A percentile compares a stretch with the other conserved stretches of the same genome.
Conservation (phyloP, 257 asterid genomes). For the Lithospermum erythrorhizon region DNA sequence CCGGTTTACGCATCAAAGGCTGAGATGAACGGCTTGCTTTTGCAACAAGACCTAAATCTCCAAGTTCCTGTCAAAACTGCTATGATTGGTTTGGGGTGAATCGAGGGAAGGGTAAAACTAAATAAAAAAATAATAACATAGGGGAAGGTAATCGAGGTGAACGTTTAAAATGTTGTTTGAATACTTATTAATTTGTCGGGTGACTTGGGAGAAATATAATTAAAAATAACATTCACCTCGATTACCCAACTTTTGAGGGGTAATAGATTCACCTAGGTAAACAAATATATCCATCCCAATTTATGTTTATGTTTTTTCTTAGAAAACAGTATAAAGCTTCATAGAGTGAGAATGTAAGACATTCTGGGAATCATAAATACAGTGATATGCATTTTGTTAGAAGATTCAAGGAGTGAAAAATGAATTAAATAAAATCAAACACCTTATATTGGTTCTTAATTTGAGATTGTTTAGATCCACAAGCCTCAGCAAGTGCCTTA, state of each 20-base stretch:
- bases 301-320: not conserved
- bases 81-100: too few relatives aligned
- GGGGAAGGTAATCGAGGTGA: too few relatives aligned
- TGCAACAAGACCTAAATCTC: slow-evolving; percentile 93
- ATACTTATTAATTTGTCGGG: too few relatives aligned
- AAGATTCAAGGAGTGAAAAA: not conserved
- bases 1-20: slow-evolving; percentile 81
- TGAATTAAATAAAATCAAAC: not conserved
- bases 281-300: too few relatives aligned
- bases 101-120: too few relatives aligned
- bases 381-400: not conserved
- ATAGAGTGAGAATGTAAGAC: not conserved
- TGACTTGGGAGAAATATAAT: too few relatives aligned
- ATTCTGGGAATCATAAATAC: not conserved
- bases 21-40: slow-evolving; percentile 88
- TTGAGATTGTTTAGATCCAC: slow-evolving; percentile 71
- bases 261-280: too few relatives aligned
- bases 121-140: too few relatives aligned
- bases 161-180: too few relatives aligned
- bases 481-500: slow-evolving; percentile 90
- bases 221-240: too few relatives aligned
- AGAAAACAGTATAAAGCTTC: not conserved
- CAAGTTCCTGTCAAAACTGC: slow-evolving; percentile 47
- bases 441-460: slow-evolving; percentile 76
- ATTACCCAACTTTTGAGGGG: too few relatives aligned